These are phyloP conservation scores for Crucihimalaya himalaica DNA, from an alignment of 345 rosid genomes.

Conservation along the genomic window DNA sequence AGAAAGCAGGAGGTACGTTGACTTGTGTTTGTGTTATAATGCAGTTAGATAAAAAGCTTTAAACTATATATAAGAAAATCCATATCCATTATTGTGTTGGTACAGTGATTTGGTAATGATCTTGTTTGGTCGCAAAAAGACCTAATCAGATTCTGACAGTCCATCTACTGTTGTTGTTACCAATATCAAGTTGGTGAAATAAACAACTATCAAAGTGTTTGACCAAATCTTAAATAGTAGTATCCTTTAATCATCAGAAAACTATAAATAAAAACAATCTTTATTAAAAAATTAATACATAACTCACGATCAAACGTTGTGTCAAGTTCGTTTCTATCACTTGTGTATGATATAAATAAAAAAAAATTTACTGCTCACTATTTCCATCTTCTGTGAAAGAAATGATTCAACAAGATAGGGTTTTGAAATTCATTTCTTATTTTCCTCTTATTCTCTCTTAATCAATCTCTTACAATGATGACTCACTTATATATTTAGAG, in stretches of 20 bases:
- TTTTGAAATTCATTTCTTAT: too few species aligned
- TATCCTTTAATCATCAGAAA: not conserved
- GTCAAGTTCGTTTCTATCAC: too few species aligned
- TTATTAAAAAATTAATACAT: not conserved
- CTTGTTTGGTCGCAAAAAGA: not conserved
- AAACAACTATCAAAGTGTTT: not conserved
- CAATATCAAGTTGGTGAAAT: not conserved
- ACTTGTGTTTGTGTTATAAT: not conserved
- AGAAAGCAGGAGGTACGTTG: not conserved
- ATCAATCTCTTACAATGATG: too few species aligned
- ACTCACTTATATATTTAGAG: too few species aligned
- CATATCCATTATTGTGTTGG: not conserved
- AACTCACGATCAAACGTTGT: not conserved
- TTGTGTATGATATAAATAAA: not conserved
- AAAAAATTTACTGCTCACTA: too few species aligned
- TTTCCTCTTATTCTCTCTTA: too few species aligned
- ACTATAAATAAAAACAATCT: not conserved
- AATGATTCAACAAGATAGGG: too few species aligned
- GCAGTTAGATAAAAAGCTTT: not conserved
- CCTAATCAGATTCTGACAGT: slow-evolving; percentile 7
- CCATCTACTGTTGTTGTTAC: not conserved
- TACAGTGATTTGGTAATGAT: not conserved
- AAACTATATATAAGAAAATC: not conserved
- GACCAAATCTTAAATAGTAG: not conserved
- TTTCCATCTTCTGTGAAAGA: too few species aligned